Conservation (phyloP, 2,329 filamentous ascomycete species). For the Alternaria infectoria region DNA sequence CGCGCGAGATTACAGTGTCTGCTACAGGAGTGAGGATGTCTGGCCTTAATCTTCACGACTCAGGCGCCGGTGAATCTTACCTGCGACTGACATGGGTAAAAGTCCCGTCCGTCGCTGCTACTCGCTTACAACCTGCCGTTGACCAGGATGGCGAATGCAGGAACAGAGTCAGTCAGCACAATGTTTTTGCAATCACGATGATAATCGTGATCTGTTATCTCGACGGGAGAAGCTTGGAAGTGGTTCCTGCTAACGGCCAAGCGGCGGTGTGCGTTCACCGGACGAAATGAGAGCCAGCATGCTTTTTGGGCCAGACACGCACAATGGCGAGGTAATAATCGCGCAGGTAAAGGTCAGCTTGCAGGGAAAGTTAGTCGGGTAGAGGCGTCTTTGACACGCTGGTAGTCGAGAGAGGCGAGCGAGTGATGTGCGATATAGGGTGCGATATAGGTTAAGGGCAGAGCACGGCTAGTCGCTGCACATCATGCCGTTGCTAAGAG, state of each 20-base stretch:
- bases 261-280: conserved; percentile 9
- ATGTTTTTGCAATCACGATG: neutral
- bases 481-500: conserved; percentile 4
- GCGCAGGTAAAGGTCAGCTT: neutral
- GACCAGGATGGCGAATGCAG: conserved; percentile 3
- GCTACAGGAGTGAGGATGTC: neutral
- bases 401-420: neutral
- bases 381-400: neutral
- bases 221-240: neutral
- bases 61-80: neutral
- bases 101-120: neutral
- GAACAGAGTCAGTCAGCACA: conserved; percentile 5
- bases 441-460: neutral
- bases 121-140: conserved; percentile 2
- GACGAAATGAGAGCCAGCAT: neutral
- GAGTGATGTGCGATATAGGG: neutral
- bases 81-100: neutral
- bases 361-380: neutral
- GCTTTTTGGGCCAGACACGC: neutral
- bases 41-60: neutral
- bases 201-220: neutral
- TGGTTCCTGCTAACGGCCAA: neutral
- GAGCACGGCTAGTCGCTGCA: conserved; percentile 4
- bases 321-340: neutral
- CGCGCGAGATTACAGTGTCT: neutral